A percentile compares a stretch with the other conserved stretches of the same genome.
phyloP scores from a whole-genome alignment of 164 flowering plant genomes.

The Stephania cephalantha region DNA sequence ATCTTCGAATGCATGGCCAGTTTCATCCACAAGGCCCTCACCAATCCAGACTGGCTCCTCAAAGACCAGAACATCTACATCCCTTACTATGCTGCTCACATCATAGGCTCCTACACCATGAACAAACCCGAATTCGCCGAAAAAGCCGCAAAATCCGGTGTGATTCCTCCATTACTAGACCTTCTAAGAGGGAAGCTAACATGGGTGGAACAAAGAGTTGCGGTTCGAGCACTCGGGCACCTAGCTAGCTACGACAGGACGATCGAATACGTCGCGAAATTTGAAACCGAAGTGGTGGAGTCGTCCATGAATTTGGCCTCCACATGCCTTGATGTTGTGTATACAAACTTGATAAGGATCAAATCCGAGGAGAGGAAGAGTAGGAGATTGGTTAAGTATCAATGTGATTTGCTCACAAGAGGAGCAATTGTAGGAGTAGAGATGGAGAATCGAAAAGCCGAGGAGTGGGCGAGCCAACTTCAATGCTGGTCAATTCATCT shows the following conservation, averaged over 20 bases:
- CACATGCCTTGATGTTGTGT: slow-evolving; percentile 45
- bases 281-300: slow-evolving; percentile 44
- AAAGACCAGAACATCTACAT: slow-evolving; percentile 62
- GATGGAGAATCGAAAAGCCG: slow-evolving; percentile 67
- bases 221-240: slow-evolving; percentile 77
- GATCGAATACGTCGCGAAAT: slow-evolving; percentile 36
- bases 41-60: slow-evolving; percentile 47
- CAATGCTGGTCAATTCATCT: slow-evolving; percentile 80
- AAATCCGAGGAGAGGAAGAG: slow-evolving; percentile 25
- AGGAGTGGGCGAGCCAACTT: slow-evolving; percentile 86
- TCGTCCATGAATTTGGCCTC: slow-evolving; percentile 47
- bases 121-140: slow-evolving; percentile 54
- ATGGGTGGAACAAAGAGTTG: slow-evolving; percentile 90
- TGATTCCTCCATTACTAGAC: slow-evolving; percentile 57
- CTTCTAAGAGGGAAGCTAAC: slow-evolving; percentile 64
- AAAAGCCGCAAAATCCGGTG: slow-evolving; percentile 54
- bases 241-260: slow-evolving; percentile 62
- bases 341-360: slow-evolving; percentile 34
- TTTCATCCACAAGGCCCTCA: slow-evolving; percentile 39
- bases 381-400: slow-evolving; percentile 40
- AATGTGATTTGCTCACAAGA: slow-evolving; percentile 59
- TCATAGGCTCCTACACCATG: slow-evolving; percentile 92
- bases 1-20: slow-evolving; percentile 63
- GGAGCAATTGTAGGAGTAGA: slow-evolving; percentile 55
- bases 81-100: slow-evolving; percentile 91